phyloP scores from a whole-genome alignment of 345 rosid genomes.

The Lepidium sativum region DNA sequence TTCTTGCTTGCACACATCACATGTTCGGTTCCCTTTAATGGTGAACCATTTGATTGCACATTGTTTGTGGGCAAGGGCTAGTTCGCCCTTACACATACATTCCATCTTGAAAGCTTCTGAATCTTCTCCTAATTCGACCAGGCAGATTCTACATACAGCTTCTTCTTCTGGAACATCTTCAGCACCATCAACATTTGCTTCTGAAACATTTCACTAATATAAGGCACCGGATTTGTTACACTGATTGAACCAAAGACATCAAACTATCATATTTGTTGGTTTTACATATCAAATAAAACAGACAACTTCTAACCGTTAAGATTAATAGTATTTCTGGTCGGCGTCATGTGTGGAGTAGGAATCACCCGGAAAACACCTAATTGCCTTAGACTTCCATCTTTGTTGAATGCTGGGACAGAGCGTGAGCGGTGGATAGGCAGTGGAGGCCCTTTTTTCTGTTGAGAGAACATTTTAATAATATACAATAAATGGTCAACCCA shows the following conservation, averaged over 20 bases:
- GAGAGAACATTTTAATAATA: not conserved
- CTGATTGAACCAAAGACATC: not conserved
- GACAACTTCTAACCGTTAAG: constrained; percentile 9
- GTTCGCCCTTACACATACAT: constrained; percentile 92
- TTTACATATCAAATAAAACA: constrained; percentile 26
- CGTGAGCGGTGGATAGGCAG: constrained; percentile 68
- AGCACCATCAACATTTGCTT: constrained; percentile 43
- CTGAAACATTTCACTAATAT: constrained; percentile 71
- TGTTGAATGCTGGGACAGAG: constrained; percentile 64
- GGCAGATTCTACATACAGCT: constrained; percentile 93
- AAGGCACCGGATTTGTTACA: constrained; percentile 37
- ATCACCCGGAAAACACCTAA: constrained; percentile 55
- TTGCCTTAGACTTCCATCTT: constrained; percentile 48
- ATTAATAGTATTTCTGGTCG: constrained; percentile 11
- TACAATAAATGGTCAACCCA: not conserved
- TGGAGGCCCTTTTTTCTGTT: constrained; percentile 52
- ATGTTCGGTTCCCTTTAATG: constrained; percentile 90
- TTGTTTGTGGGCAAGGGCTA: constrained; percentile 85
- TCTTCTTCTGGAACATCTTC: constrained; percentile 88
- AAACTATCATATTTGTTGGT: not conserved
- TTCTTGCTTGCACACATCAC: constrained; percentile 96
- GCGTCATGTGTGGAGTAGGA: constrained; percentile 45
- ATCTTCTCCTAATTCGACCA: constrained; percentile 78
- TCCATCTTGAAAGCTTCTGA: constrained; percentile 89
- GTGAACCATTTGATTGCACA: constrained; percentile 97